These are phyloP conservation scores for Backusella tuberculispora DNA, from an alignment of 192 early-diverging fungal genomes.

Conservation along the genomic window DNA sequence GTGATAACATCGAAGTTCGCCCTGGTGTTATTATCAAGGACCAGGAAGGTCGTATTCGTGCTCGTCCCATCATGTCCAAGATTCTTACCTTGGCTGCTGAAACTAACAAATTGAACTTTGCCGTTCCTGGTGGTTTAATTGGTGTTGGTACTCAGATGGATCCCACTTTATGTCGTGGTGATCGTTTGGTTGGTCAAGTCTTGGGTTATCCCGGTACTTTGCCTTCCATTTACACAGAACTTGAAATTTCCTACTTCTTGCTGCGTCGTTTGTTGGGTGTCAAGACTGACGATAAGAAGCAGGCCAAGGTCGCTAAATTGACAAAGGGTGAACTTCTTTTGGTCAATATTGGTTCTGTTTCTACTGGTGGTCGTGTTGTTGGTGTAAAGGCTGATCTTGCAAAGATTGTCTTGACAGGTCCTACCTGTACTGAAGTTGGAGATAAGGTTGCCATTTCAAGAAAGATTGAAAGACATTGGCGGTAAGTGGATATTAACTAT, in stretches of 20 bases:
- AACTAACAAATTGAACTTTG: conserved; percentile 90
- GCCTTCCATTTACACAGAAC: conserved; percentile 91
- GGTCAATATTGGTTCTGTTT: conserved; percentile 96
- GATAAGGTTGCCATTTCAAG: conserved; percentile 96
- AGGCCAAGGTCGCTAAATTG: conserved; percentile 93
- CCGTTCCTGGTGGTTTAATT: conserved; percentile 99
- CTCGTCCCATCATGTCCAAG: conserved; percentile 86
- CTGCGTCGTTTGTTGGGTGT: conserved; percentile 95
- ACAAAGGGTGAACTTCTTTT: conserved; percentile 91
- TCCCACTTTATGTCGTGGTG: conserved; percentile 93
- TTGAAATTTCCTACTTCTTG: conserved; percentile 98
- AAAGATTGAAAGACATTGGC: conserved; percentile 98
- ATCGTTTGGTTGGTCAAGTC: conserved; percentile 96
- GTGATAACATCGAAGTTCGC: conserved; percentile 96
- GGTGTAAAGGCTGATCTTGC: conserved; percentile 94
- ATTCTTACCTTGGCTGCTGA: conserved; percentile 91
- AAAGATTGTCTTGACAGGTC: conserved; percentile 87
- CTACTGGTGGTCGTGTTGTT: conserved; percentile 92
- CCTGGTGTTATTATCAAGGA: conserved; percentile 94
- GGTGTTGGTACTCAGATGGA: conserved; percentile 97
- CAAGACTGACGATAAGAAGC: conserved; percentile 98
- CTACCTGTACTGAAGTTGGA: conserved; percentile 93
- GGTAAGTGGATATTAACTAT: conserved; percentile 50
- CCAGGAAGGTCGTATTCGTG: conserved; percentile 77
- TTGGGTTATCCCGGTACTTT: conserved; percentile 90